Percentiles rank a stretch among this genome's conserved stretches.
These are phyloP conservation scores for Ziziphus jujuba DNA, from an alignment of 306 rosid species.

Conservation along the genomic window DNA sequence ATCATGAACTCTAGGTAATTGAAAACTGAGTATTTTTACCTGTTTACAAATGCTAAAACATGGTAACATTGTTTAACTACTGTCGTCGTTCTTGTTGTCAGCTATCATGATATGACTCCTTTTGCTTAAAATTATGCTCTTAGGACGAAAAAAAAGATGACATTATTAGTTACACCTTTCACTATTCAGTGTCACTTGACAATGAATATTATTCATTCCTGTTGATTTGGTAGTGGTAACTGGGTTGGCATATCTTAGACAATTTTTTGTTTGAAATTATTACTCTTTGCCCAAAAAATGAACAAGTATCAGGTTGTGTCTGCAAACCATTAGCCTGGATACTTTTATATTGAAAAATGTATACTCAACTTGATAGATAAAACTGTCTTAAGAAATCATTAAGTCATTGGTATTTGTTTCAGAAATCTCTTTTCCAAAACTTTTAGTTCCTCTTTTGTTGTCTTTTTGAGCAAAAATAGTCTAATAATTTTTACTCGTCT, in stretches of 20 bases:
- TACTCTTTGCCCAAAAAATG: no score
- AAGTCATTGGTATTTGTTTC: neutral
- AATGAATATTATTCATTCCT: neutral
- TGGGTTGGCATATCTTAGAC: neutral
- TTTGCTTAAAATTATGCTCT: neutral
- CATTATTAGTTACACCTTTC: conserved; percentile 10
- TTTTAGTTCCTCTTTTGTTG: no score
- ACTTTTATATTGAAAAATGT: neutral
- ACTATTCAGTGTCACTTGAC: neutral
- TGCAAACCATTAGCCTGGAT: neutral
- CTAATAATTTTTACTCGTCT: neutral
- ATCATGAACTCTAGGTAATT: no score
- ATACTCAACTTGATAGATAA: neutral
- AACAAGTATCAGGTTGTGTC: no score
- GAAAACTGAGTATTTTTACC: no score
- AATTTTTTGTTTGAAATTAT: no score
- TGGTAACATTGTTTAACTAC: neutral
- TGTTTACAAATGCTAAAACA: no score
- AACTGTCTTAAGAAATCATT: neutral
- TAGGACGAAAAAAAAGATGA: neutral
- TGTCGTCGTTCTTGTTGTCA: neutral
- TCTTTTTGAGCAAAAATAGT: no score
- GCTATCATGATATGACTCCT: neutral
- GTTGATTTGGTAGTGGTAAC: neutral
- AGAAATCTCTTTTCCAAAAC: no score